Evolutionary conservation across 768 basidiomycete genomes (phyloP).

Genomic region (Infundibulicybe gibba): DNA sequence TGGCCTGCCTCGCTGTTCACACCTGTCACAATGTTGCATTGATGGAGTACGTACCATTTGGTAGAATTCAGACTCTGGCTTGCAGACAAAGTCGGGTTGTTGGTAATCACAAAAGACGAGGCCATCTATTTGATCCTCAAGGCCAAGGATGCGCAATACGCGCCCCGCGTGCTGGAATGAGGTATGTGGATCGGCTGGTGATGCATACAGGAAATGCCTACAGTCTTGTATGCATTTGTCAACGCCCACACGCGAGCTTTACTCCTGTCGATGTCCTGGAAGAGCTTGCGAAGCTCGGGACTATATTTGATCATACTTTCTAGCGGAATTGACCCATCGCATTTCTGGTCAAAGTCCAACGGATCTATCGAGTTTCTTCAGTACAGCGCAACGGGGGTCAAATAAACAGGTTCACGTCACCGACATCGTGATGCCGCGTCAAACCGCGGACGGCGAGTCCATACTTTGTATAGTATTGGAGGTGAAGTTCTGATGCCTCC

Average conservation of each 20-base stretch:
- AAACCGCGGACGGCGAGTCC: slow-evolving; percentile 82
- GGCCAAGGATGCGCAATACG: slow-evolving; percentile 68
- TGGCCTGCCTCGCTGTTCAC: slow-evolving; percentile 43
- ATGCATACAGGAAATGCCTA: slow-evolving; percentile 24
- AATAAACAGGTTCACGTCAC: slow-evolving; percentile 31
- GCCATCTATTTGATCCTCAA: slow-evolving; percentile 73
- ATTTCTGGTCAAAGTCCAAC: slow-evolving; percentile 79
- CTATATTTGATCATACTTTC: slow-evolving; percentile 74
- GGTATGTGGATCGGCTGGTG: slow-evolving; percentile 1
- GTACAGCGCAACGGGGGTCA: neutral
- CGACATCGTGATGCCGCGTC: slow-evolving; percentile 70
- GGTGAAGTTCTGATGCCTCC: slow-evolving; percentile 67
- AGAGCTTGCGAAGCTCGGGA: slow-evolving; percentile 56
- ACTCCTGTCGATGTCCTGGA: slow-evolving; percentile 74
- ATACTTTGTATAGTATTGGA: slow-evolving; percentile 73
- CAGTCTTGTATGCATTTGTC: slow-evolving; percentile 80
- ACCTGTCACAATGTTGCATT: neutral
- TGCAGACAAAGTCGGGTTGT: slow-evolving; percentile 66
- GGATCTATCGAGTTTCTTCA: slow-evolving; percentile 44
- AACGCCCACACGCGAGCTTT: slow-evolving; percentile 83
- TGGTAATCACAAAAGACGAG: slow-evolving; percentile 79
- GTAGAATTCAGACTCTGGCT: slow-evolving; percentile 77
- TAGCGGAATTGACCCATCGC: slow-evolving; percentile 80
- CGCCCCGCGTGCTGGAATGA: slow-evolving; percentile 69
- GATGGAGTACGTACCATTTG: slow-evolving; percentile 36